phyloP scores from a whole-genome alignment of 2,329 filamentous ascomycete species.

The Tolypocladium pustulatum region DNA sequence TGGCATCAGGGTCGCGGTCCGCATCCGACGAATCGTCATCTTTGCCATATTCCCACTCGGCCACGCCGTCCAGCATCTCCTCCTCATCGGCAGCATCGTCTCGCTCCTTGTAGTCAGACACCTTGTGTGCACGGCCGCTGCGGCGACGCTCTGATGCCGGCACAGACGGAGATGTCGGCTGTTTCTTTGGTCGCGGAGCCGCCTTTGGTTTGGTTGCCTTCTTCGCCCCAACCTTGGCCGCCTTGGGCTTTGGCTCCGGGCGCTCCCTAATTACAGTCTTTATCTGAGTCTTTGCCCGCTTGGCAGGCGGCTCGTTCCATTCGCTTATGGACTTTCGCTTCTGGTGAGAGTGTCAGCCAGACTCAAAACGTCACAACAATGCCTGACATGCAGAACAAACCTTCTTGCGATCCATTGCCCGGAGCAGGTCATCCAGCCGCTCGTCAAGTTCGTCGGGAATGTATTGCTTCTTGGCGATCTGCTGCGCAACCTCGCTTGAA shows the following conservation, averaged over 20 bases:
- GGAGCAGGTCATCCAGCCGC: constrained; percentile 58
- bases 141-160: constrained; percentile 39
- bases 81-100: constrained; percentile 48
- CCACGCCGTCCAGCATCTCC: constrained; percentile 51
- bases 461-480: constrained; percentile 78
- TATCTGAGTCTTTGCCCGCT: constrained; percentile 24
- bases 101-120: constrained; percentile 43
- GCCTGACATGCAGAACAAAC: constrained; percentile 22
- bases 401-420: constrained; percentile 63
- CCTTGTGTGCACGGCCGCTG: constrained; percentile 39
- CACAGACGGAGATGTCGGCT: constrained; percentile 15
- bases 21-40: constrained; percentile 22
- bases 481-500: constrained; percentile 68
- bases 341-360: constrained; percentile 25
- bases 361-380: not conserved
- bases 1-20: constrained; percentile 3
- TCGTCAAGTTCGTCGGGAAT: constrained; percentile 69
- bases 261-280: constrained; percentile 26
- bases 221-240: constrained; percentile 21
- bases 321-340: constrained; percentile 48
- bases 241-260: constrained; percentile 23
- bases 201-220: constrained; percentile 21
- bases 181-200: constrained; percentile 14
- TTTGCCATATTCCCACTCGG: constrained; percentile 45
- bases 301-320: constrained; percentile 31